Evolutionary conservation across 208 protist genomes (phyloP), one percentile per base, ranked within the genome.

Genomic region (Leishmania arabica): DNA sequence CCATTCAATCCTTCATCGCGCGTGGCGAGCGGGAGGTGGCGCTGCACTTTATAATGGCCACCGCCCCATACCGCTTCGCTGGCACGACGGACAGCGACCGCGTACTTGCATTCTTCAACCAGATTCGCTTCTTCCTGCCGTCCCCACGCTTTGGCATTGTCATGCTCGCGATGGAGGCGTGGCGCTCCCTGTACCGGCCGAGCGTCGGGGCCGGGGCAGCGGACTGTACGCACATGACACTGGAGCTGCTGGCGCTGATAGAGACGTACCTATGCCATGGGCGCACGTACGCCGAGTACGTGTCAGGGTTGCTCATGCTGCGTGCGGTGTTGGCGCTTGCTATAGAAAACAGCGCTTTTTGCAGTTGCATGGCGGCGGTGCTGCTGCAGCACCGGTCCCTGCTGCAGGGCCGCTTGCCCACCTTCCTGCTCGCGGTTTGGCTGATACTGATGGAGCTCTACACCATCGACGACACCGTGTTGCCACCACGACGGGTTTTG

Each of bases 121-220:
- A 94, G 60, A 81, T 96, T 37, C 89, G 86, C 81, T 71, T 88
- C 40, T 92, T 91, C 77, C 65, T 96, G 34, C 91, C 91, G 9
- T 89, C 89, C 13, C 68, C 77, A 40, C 82, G 82, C 68, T 75
- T 94, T 19, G 86, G 88, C 51, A 87, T 85, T 9, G 93, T 88
- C 34, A 89, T 92, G 60, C 86, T 96, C 58, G 93, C 91, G 24
- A 89, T 96, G 88, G 93, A 95, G 85, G 91, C 86, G 70, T 94
- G 90, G 86, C 85, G 86, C 24, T 78, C 84, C 24, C 77, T 96
- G 21, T 92, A 95, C 70, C 49, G 82, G 11, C 78, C 78, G n/a
- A 78, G 75, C 40, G 88, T 95, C 70, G 87, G 80, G 19, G 88
- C 87, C 3, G 81, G 82, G 31, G 82, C 88, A 5, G 78, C 83